These are phyloP conservation scores for Creolimax fragrantissima DNA, from an alignment of 78 protist species.

Conservation along the genomic window DNA sequence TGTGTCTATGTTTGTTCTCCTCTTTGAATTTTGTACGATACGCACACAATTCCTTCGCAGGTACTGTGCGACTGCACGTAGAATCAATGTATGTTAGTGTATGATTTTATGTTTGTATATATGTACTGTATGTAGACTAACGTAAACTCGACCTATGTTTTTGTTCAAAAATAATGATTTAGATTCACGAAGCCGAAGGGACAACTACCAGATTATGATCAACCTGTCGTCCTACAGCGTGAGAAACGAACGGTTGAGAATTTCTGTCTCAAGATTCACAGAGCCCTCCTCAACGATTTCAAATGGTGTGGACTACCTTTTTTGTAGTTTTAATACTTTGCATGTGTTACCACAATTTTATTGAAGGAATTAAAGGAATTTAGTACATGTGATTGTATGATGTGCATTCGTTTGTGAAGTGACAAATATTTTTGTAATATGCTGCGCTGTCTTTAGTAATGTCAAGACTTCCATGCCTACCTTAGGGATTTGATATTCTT, in stretches of 20 bases:
- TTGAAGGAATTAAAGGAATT: no score
- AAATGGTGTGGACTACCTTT: conserved; percentile 60
- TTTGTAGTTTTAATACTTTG: not conserved
- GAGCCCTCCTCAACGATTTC: conserved; percentile 66
- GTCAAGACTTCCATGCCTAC: no score
- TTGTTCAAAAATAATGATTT: not conserved
- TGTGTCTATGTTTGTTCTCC: not conserved
- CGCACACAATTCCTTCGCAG: not conserved
- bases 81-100: no score
- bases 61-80: no score
- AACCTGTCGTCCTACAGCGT: conserved; percentile 86
- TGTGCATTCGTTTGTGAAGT: no score
- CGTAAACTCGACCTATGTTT: not conserved
- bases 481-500: no score
- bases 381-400: no score
- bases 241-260: conserved; percentile 58
- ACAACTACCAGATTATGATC: conserved; percentile 91
- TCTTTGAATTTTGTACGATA: not conserved
- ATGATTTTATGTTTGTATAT: no score
- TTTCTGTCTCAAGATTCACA: conserved; percentile 88
- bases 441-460: no score
- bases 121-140: no score
- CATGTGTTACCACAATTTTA: no score
- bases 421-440: no score
- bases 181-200: conserved; percentile 98